Percentiles rank a stretch among this genome's conserved stretches.
Conservation (phyloP, 129 eudicot species). For the Lactuca sativa region DNA sequence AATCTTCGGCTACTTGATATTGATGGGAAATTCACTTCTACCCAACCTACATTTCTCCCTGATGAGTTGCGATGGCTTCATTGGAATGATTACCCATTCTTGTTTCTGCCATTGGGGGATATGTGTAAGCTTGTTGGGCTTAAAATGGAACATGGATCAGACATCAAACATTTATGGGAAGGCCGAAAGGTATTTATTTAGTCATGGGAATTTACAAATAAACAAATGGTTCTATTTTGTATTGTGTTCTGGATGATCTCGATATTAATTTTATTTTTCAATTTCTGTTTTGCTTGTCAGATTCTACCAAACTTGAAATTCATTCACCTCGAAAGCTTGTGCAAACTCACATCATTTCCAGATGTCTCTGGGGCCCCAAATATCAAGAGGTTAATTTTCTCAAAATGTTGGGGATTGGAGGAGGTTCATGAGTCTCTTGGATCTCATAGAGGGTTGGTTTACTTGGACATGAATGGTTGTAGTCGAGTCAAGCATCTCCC, state of each 20-base stretch:
- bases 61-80: constrained; percentile 9
- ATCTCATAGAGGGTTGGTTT: background rate
- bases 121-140: constrained; percentile 12
- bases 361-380: constrained; percentile 5
- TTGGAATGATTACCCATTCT: constrained; percentile 6
- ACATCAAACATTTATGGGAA: background rate
- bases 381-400: background rate
- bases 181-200: background rate
- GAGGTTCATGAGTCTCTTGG: constrained; percentile 13
- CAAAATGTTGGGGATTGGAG: background rate
- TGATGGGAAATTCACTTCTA: background rate
- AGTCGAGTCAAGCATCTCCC: background rate
- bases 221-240: background rate
- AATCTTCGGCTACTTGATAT: constrained; percentile 3
- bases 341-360: background rate
- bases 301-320: background rate
- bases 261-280: background rate
- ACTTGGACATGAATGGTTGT: background rate
- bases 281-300: background rate
- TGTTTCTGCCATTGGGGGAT: background rate
- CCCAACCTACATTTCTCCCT: constrained; percentile 11
- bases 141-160: background rate
- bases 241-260: background rate
- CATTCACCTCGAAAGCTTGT: background rate
- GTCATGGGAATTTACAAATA: background rate